phyloP scores from a whole-genome alignment of 441 rosid genomes.

The Adansonia madagascariensis region DNA sequence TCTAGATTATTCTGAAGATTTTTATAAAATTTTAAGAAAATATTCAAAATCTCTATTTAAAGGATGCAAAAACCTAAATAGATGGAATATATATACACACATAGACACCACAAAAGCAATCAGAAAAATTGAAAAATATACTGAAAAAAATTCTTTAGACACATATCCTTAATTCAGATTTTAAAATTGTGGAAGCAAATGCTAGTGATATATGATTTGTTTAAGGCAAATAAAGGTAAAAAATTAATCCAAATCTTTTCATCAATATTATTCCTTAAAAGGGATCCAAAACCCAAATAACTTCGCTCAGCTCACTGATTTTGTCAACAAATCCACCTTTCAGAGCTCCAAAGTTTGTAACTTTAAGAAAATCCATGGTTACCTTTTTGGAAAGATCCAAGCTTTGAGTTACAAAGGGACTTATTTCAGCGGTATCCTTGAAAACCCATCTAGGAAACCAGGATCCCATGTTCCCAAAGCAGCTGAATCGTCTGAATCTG shows the following conservation, averaged over 20 bases:
- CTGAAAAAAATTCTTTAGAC: too few relatives aligned
- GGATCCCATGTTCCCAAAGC: slow-evolving; percentile 46
- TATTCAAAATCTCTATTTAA: too few relatives aligned
- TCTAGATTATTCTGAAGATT: too few relatives aligned
- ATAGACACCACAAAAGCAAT: too few relatives aligned
- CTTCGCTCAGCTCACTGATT: slow-evolving; percentile 34
- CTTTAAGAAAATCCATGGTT: slow-evolving; percentile 30
- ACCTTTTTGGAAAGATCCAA: slow-evolving; percentile 51
- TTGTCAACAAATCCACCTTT: slow-evolving; percentile 35
- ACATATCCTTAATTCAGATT: too few relatives aligned
- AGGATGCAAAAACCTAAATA: too few relatives aligned
- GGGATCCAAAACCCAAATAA: slow-evolving; percentile 35
- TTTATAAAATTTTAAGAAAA: too few relatives aligned
- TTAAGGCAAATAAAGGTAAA: too few relatives aligned
- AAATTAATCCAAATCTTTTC: slow-evolving; percentile 43
- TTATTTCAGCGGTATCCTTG: slow-evolving; percentile 26
- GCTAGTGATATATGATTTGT: too few relatives aligned
- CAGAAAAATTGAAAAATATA: too few relatives aligned
- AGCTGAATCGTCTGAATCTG: slow-evolving; percentile 50
- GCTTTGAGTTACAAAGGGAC: slow-evolving; percentile 34
- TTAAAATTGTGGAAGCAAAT: too few relatives aligned
- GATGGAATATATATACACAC: too few relatives aligned
- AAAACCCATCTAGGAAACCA: slow-evolving; percentile 32
- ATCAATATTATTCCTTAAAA: slow-evolving; percentile 27
- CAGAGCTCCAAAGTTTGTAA: slow-evolving; percentile 24